phyloP scores from a whole-genome alignment of 140 eudicot genomes.

The Ambrosia hybrid region DNA sequence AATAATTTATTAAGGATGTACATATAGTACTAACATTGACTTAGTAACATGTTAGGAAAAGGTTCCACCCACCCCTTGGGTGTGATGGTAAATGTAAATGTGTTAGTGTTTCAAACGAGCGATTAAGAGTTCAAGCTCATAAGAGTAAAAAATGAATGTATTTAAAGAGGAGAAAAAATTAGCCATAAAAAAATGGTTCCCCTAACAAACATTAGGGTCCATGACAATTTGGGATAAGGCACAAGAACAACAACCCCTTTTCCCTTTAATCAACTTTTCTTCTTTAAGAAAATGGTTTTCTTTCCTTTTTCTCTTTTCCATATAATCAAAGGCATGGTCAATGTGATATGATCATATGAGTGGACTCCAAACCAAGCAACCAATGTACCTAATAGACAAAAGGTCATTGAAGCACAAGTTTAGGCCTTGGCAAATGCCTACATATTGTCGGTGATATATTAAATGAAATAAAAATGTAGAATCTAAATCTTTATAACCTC shows the following conservation, averaged over 20 bases:
- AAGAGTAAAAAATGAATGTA: too few species aligned
- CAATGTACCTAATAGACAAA: constrained; percentile 9
- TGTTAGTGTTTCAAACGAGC: too few species aligned
- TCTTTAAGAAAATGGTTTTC: constrained; percentile 18
- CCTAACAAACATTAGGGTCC: constrained; percentile 33
- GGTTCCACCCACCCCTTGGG: too few species aligned
- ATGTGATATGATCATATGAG: constrained; percentile 28
- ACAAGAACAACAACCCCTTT: constrained; percentile 21
- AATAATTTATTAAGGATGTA: not conserved
- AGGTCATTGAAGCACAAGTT: not conserved
- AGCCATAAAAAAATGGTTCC: not conserved
- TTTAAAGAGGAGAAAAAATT: too few species aligned
- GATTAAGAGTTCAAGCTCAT: too few species aligned
- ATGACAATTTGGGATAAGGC: constrained; percentile 29
- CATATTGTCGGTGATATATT: not conserved
- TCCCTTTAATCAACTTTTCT: constrained; percentile 24
- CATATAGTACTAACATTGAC: not conserved
- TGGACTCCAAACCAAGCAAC: constrained; percentile 28
- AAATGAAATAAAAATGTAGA: not conserved
- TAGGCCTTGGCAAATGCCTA: not conserved
- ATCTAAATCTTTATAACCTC: not conserved
- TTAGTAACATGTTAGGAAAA: not conserved
- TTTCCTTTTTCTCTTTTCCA: constrained; percentile 8
- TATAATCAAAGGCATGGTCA: constrained; percentile 13
- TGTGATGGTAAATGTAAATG: too few species aligned